A percentile compares a stretch with the other conserved stretches of the same genome.
These are phyloP conservation scores for Solanum appendiculatum DNA, from an alignment of 257 asterid genomes.

Conservation along the genomic window DNA sequence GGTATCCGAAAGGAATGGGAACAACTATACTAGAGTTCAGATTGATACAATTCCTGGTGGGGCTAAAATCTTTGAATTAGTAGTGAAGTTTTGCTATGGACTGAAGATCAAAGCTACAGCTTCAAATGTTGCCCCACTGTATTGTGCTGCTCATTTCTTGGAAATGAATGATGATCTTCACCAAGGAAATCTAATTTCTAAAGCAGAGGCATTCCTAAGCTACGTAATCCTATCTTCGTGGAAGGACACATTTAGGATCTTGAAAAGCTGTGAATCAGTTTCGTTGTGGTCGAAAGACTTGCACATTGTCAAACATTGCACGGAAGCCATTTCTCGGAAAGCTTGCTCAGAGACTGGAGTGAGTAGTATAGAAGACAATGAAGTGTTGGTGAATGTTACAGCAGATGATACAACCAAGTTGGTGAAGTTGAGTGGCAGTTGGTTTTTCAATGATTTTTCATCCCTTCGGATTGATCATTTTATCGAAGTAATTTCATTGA, in stretches of 20 bases:
- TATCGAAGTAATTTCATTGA: slow-evolving; percentile 10
- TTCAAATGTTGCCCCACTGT: slow-evolving; percentile 15
- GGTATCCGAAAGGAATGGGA: slow-evolving; percentile 1
- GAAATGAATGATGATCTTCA: slow-evolving; percentile 21
- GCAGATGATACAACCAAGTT: background rate
- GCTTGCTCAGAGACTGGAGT: background rate
- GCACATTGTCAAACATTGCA: slow-evolving; percentile 3
- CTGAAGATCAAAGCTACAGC: slow-evolving; percentile 17
- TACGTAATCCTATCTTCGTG: slow-evolving; percentile 16
- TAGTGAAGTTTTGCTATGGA: slow-evolving; percentile 24
- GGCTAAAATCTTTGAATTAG: slow-evolving; percentile 14
- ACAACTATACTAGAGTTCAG: background rate
- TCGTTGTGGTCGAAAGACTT: slow-evolving; percentile 12
- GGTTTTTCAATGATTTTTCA: slow-evolving; percentile 26
- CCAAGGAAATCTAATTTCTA: slow-evolving; percentile 15
- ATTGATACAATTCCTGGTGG: slow-evolving; percentile 22
- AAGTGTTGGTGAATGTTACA: background rate
- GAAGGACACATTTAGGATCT: slow-evolving; percentile 18
- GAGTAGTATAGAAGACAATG: background rate
- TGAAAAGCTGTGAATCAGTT: slow-evolving; percentile 21
- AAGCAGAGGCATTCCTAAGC: slow-evolving; percentile 17
- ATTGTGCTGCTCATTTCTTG: slow-evolving; percentile 23
- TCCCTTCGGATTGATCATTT: slow-evolving; percentile 22
- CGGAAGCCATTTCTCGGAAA: slow-evolving; percentile 18
- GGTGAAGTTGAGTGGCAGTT: background rate